Conservation (phyloP, 129 eudicot species). For the Arctium minus region DNA sequence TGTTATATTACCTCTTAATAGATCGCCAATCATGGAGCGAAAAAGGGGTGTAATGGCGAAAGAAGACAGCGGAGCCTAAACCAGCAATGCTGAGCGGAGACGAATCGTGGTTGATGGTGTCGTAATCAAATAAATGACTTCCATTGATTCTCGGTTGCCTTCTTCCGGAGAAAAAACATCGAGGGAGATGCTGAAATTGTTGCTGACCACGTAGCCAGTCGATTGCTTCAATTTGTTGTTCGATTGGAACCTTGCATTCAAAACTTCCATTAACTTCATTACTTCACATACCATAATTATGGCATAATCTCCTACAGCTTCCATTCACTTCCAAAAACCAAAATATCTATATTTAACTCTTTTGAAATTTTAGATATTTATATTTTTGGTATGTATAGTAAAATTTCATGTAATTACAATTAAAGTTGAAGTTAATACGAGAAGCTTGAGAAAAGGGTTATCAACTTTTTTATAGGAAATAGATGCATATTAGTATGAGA, state of each 20-base stretch:
- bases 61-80: slow-evolving; percentile 86
- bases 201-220: slow-evolving; percentile 82
- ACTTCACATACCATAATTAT: neutral
- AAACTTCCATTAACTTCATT: neutral
- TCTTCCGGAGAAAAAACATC: slow-evolving; percentile 86
- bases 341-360: no score
- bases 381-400: no score
- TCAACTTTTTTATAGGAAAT: no score
- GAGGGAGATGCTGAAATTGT: slow-evolving; percentile 53
- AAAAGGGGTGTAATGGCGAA: slow-evolving; percentile 63
- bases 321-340: no score
- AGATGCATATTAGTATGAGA: no score
- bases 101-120: neutral
- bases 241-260: slow-evolving; percentile 68
- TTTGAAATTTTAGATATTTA: no score
- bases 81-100: slow-evolving; percentile 68
- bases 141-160: slow-evolving; percentile 17
- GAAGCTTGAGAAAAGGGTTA: no score
- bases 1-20: slow-evolving; percentile 45
- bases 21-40: slow-evolving; percentile 82
- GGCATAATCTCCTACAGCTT: neutral
- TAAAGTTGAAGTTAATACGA: no score
- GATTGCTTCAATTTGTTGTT: slow-evolving; percentile 68
- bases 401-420: no score
- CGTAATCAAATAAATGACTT: slow-evolving; percentile 8